Conservation (phyloP, 495 filamentous ascomycete species). For the Podospora conica region DNA sequence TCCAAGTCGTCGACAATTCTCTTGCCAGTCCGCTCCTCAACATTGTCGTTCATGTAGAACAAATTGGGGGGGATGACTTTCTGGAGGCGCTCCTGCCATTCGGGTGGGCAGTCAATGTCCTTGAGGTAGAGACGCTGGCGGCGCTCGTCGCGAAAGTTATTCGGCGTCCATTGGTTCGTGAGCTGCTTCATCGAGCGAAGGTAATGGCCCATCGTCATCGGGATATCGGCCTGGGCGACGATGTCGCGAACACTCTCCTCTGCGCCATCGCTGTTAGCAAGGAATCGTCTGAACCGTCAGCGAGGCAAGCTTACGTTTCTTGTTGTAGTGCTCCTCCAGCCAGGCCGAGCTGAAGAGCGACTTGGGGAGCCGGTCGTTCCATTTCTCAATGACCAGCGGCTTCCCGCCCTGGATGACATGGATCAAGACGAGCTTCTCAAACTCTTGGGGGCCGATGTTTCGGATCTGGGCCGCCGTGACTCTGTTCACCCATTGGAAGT, state of each 20-base stretch:
- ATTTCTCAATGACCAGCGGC: conserved; percentile 85
- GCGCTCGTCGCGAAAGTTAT: conserved; percentile 61
- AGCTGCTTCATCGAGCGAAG: conserved; percentile 73
- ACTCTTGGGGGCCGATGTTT: conserved; percentile 60
- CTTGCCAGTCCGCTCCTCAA: conserved; percentile 41
- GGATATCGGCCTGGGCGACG: conserved; percentile 57
- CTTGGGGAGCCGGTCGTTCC: conserved; percentile 57
- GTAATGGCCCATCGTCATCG: conserved; percentile 82
- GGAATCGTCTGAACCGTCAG: background rate
- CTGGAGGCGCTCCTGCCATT: conserved; percentile 75
- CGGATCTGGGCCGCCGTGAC: conserved; percentile 70
- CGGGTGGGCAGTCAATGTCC: conserved; percentile 83
- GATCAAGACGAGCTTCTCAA: conserved; percentile 71
- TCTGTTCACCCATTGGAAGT: conserved; percentile 74
- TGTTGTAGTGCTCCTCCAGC: conserved; percentile 65
- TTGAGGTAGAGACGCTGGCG: conserved; percentile 88
- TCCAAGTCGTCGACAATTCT: conserved; percentile 39
- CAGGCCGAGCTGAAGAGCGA: conserved; percentile 73
- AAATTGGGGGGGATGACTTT: conserved; percentile 68
- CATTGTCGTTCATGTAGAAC: conserved; percentile 81
- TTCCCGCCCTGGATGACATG: conserved; percentile 79
- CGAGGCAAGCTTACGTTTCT: conserved; percentile 54
- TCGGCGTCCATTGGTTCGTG: conserved; percentile 62
- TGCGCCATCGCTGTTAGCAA: conserved; percentile 17
- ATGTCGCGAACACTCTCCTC: conserved; percentile 70